Base-by-base conservation (phyloP, 371 early-diverging fungal genomes). In the Blakeslea trispora region DNA sequence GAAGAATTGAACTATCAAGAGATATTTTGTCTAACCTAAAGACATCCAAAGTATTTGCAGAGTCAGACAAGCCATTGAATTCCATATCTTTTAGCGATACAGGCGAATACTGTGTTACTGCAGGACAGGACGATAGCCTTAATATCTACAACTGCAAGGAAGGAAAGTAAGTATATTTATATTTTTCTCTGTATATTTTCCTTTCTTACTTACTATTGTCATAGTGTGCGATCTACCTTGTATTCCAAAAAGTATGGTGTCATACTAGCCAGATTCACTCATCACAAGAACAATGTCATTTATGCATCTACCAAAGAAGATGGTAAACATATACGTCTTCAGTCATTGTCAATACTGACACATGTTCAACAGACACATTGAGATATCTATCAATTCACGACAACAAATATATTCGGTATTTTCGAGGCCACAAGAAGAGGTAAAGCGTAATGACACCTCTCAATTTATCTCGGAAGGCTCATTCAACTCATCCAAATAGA, bases 231-330 rank as follows among this genome's bases (percentile, higher is more conserved):
- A 42, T 84, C 84, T 39, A 85, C 85, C 0, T 66, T 84, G 3
- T 83, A 74, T 63, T 88, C 89, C 64, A 93, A 94, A 76, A 95
- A 95, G 50, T 96, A 96, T 60, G 96, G 96, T 3, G 90, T 89
- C 43, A 61, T 50, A 13, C 37, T 92, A 22, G 93, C 92, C 2
- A 79, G 89, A 19, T 97, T 96, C 62, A 93, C 95, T 0, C 92
- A 92, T 69, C 79, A 82, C 40, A 59, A 74, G 10, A 90, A 81
- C 21, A 86, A 79, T 47, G 83, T 96, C 31, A 74, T 96, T 23
- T 87, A 96, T 72, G 89, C 94, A 22, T 95, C 96, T 0, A 95
- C 96, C 35, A 96, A 96, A 67, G 90, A 90, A 63, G 91, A 95
- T 73, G n/a, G n/a, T n/a, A n/a, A n/a, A n/a, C n/a, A n/a, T n/a